phyloP scores from a whole-genome alignment of 352 stramenopile genomes.

The Blastocystis sp. region DNA sequence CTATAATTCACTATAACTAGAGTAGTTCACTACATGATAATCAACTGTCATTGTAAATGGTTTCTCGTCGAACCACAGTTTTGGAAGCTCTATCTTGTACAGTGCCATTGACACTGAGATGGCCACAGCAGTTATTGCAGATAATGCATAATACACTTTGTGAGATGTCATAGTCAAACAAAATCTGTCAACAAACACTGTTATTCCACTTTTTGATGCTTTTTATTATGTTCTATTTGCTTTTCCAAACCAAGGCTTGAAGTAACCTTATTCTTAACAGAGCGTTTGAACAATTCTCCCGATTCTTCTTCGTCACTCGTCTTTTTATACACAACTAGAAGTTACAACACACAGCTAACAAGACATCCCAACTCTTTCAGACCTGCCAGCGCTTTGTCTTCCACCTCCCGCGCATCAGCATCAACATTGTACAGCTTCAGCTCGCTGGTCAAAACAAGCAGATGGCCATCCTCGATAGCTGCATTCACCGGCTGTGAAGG shows the following conservation, averaged over 20 bases:
- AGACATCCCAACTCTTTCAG: neutral
- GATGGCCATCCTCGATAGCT: neutral
- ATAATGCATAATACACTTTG: neutral
- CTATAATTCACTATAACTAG: neutral
- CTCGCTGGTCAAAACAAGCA: neutral
- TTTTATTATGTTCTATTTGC: conserved; percentile 51
- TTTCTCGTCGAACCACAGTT: neutral
- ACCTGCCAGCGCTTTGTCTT: neutral
- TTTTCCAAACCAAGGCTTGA: conserved; percentile 23
- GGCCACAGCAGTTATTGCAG: neutral
- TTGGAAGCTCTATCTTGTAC: neutral
- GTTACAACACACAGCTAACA: neutral
- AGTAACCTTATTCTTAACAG: conserved; percentile 5
- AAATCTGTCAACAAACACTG: neutral
- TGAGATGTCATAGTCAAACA: neutral
- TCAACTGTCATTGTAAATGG: neutral
- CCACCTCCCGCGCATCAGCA: too few relatives aligned
- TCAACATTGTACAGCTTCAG: neutral
- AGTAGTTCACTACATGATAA: neutral
- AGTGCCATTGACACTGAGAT: neutral
- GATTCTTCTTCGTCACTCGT: conserved; percentile 37
- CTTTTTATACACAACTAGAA: conserved; percentile 32
- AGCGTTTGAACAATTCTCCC: conserved; percentile 42
- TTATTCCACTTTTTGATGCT: neutral
- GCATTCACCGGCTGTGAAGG: neutral